Base-by-base conservation (phyloP, 1,139 yeast species). In the Kodamaea suecica region DNA sequence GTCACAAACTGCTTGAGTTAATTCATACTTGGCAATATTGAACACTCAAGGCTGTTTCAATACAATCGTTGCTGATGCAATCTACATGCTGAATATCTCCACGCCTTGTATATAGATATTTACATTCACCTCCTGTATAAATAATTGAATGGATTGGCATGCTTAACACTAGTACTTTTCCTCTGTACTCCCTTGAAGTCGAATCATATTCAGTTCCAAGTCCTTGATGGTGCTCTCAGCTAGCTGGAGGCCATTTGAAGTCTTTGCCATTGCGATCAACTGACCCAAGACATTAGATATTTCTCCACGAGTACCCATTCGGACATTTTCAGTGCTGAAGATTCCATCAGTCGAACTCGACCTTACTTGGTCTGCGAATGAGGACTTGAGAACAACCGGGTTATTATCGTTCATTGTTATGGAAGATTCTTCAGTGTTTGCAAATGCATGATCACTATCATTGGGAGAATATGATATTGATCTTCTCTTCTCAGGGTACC, bases 121-220 rank as follows among this genome's bases (percentile, higher is more conserved):
- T n/a, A n/a, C n/a, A n/a, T n/a, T n/a, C n/a, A n/a, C n/a, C 19
- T 14, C 34, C 15, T 25, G 27, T 4, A 25, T 4, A 25, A 25
- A 25, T 25, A 4, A 25, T 10, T 25, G 11, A 25, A 9, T 25
- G n/a, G n/a, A n/a, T n/a, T n/a, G n/a, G n/a, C n/a, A n/a, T n/a
- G n/a, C n/a, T n/a, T n/a, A n/a, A n/a, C 21, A 19, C 21, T 19
- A 19, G 21, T 19, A 32, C 23, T 21, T 21, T 21, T 21, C 30
- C 20, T 21, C n/a, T n/a, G n/a, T 17, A 14, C 23, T 27, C 21
- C 19, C 30, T 20, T 27, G 16, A 28, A 30, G 30, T 8, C 27
- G 34, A 23, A 13, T 17, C 28, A 34, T 24, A 24, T 33, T 25
- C 13, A 20, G n/a, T 23, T 34, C 36, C 30, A 37, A 34, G 12